Conservation (phyloP, 495 filamentous ascomycete species). For the Penicillium goetzii region DNA sequence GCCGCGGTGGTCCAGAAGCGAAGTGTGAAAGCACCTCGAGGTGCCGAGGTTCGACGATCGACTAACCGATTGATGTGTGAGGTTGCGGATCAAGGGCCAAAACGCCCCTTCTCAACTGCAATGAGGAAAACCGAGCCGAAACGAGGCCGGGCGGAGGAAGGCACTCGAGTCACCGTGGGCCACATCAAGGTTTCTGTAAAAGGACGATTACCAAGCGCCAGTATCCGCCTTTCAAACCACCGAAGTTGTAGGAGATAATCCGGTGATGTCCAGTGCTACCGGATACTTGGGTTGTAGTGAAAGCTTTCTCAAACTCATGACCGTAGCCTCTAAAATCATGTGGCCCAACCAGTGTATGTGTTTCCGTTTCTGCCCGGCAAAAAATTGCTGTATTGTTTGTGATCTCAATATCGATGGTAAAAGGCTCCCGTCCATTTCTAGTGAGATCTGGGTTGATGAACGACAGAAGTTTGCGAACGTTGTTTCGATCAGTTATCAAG, state of each 20-base stretch:
- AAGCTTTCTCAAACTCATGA: constrained; percentile 55
- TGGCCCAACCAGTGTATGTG: constrained; percentile 30
- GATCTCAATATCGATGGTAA: constrained; percentile 11
- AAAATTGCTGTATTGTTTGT: constrained; percentile 47
- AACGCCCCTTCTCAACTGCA: too few species aligned
- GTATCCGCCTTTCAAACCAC: constrained; percentile 8
- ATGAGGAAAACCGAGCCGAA: too few species aligned
- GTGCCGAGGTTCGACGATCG: too few species aligned
- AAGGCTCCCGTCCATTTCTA: constrained; percentile 1
- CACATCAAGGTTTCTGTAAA: too few species aligned
- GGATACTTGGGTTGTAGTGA: constrained; percentile 39
- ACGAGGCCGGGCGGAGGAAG: too few species aligned
- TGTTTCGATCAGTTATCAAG: constrained; percentile 56
- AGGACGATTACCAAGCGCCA: too few species aligned
- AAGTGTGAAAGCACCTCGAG: too few species aligned
- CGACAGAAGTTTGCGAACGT: constrained; percentile 55
- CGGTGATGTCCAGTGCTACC: constrained; percentile 53
- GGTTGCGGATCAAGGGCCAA: too few species aligned
- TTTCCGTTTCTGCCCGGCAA: constrained; percentile 40
- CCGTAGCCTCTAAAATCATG: constrained; percentile 50
- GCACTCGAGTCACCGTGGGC: too few species aligned
- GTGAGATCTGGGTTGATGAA: constrained; percentile 45
- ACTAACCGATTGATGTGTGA: too few species aligned
- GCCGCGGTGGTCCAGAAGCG: too few species aligned
- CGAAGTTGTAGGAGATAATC: constrained; percentile 45